Conservation (phyloP, 1,284 basidiomycete genomes). For the Ustilago cynodontis region DNA sequence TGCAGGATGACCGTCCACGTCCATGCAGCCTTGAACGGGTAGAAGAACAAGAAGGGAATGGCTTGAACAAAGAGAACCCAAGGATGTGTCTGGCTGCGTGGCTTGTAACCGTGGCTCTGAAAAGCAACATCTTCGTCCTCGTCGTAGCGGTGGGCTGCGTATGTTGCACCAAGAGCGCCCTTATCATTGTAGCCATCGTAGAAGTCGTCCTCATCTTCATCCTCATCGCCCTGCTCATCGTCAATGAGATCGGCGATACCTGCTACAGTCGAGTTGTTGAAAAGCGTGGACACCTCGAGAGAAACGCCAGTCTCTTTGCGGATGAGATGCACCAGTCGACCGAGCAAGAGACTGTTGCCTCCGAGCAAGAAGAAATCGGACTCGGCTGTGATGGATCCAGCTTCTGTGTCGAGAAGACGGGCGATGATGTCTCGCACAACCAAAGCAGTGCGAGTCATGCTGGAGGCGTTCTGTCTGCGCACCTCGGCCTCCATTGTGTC, state of each 20-base stretch:
- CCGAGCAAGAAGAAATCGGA: constrained; percentile 70
- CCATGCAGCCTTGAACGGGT: constrained; percentile 69
- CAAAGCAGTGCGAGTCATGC: constrained; percentile 67
- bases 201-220: constrained; percentile 59
- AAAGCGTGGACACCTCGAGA: constrained; percentile 68
- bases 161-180: constrained; percentile 52
- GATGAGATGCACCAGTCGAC: constrained; percentile 67
- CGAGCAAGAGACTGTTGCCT: constrained; percentile 68
- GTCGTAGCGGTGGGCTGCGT: constrained; percentile 67
- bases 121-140: constrained; percentile 64
- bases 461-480: constrained; percentile 67
- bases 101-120: constrained; percentile 66
- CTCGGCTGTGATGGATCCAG: constrained; percentile 69
- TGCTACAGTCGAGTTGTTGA: constrained; percentile 68
- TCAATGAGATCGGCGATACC: constrained; percentile 67
- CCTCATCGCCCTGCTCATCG: constrained; percentile 61
- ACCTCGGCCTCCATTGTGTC: constrained; percentile 70
- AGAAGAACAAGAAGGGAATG: constrained; percentile 68
- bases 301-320: constrained; percentile 69
- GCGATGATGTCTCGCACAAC: constrained; percentile 69
- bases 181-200: constrained; percentile 68
- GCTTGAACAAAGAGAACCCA: constrained; percentile 66
- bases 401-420: constrained; percentile 67
- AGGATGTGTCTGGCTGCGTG: constrained; percentile 67
- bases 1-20: constrained; percentile 70